phyloP scores from a whole-genome alignment of 2,329 filamentous ascomycete genomes.

The Lecanicillium sp. region DNA sequence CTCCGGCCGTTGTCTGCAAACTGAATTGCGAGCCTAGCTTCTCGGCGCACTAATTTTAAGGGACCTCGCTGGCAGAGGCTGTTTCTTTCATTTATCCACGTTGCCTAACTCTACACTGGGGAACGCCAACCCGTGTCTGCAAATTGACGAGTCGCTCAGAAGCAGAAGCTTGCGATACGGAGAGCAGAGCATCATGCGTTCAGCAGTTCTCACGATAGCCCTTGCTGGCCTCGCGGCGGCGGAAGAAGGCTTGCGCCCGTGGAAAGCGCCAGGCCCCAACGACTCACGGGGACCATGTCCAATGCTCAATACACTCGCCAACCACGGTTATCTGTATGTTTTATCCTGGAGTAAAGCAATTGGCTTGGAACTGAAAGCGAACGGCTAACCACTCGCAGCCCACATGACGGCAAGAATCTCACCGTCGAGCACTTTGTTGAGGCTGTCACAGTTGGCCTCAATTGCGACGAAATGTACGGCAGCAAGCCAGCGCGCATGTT shows the following conservation, averaged over 20 bases:
- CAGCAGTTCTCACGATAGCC: too few relatives aligned
- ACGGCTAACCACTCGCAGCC: neutral
- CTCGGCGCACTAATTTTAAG: too few relatives aligned
- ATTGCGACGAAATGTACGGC: constrained; percentile 9
- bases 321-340: constrained; percentile 15
- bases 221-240: too few relatives aligned
- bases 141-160: too few relatives aligned
- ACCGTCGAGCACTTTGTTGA: constrained; percentile 11
- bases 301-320: constrained; percentile 17
- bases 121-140: too few relatives aligned
- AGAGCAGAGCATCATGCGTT: too few relatives aligned
- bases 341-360: neutral
- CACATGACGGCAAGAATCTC: constrained; percentile 13
- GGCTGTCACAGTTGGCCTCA: constrained; percentile 13
- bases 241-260: constrained; percentile 6
- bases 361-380: neutral
- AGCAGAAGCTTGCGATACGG: too few relatives aligned
- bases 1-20: too few relatives aligned
- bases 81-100: too few relatives aligned
- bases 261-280: constrained; percentile 7
- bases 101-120: too few relatives aligned
- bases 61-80: too few relatives aligned
- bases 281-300: constrained; percentile 14
- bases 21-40: too few relatives aligned
- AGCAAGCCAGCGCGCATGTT: constrained; percentile 5